phyloP scores from a whole-genome alignment of 2,329 filamentous ascomycete genomes.

The Aspergillus tubingensis region DNA sequence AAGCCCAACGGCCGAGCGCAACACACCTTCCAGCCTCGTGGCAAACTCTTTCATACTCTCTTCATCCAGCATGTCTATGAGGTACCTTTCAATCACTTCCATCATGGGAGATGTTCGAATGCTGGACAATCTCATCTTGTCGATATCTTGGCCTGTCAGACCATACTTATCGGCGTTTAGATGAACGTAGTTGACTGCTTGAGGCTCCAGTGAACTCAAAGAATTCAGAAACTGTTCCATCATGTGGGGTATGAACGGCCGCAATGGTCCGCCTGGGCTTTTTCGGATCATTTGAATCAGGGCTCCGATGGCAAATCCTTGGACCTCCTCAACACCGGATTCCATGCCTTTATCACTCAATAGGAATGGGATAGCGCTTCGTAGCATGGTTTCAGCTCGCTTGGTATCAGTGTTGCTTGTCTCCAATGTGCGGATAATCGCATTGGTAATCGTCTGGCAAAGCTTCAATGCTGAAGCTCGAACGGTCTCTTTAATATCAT shows the following conservation, averaged over 20 bases:
- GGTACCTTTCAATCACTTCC: constrained; percentile 83
- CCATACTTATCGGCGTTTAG: constrained; percentile 83
- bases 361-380: constrained; percentile 85
- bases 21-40: constrained; percentile 71
- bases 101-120: constrained; percentile 87
- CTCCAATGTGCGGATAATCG: constrained; percentile 81
- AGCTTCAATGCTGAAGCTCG: constrained; percentile 77
- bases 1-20: constrained; percentile 85
- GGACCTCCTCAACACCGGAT: constrained; percentile 83
- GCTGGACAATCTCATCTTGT: constrained; percentile 78
- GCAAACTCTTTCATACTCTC: constrained; percentile 74
- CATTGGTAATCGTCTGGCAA: constrained; percentile 80
- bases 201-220: constrained; percentile 83
- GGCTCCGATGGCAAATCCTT: constrained; percentile 77
- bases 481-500: constrained; percentile 94
- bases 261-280: constrained; percentile 71
- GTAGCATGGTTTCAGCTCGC: constrained; percentile 76
- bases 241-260: constrained; percentile 78
- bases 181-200: constrained; percentile 89
- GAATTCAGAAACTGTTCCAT: constrained; percentile 78
- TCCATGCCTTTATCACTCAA: constrained; percentile 87
- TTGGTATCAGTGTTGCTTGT: constrained; percentile 66
- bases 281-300: constrained; percentile 89
- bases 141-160: constrained; percentile 83
- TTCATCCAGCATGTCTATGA: constrained; percentile 77